Evolutionary conservation across 176 grass and related monocot genomes (phyloP), one percentile per base, ranked within the genome.

Genomic region (Oryza glumipatula): DNA sequence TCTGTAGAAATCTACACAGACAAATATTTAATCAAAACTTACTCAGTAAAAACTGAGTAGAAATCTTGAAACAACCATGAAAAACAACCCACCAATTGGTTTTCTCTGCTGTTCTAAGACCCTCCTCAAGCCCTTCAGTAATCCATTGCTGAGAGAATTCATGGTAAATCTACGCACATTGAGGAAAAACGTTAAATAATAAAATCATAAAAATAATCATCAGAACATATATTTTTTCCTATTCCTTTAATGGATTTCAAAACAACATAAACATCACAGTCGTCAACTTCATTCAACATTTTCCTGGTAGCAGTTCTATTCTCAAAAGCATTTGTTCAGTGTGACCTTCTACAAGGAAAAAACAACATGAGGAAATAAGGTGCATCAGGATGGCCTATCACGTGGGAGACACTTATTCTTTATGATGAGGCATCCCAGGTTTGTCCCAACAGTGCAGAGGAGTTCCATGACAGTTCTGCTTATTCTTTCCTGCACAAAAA

Each of bases 71-170:
- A 58, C 19, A n/a, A 58, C 54, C 54, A 26, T 43, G 3, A 52
- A 87, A 84, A 80, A 74, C 58, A 70, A 87, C 74, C 23, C 51
- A 97, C 89, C 89, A 17, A 81, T 51, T 90, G 91, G 38, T 70
- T 72, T 79, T 28, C 68, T 88, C 36, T 82, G 84, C 9, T 88
- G 87, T 67, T 46, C 67, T 83, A 80, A 60, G 78, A 88, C 79
- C 71, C 63, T 85, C 66, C 86, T 89, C 60, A 91, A 84, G 47
- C 91, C 73, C 61, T 88, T 94, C 36, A 97, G 72, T 70, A 92
- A 77, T 83, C 87, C 85, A 49, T 44, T 39, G 19, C 76, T 81
- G 19, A 84, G 41, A 89, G 76, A 70, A 88, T 72, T 70, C 94
- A 97, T 97, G 69, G 71, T 74, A 41, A 86, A 85, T 58, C 93